Base-by-base conservation (phyloP, 225 moss, liverwort and hornwort genomes). In the Pleurozium schreberi region DNA sequence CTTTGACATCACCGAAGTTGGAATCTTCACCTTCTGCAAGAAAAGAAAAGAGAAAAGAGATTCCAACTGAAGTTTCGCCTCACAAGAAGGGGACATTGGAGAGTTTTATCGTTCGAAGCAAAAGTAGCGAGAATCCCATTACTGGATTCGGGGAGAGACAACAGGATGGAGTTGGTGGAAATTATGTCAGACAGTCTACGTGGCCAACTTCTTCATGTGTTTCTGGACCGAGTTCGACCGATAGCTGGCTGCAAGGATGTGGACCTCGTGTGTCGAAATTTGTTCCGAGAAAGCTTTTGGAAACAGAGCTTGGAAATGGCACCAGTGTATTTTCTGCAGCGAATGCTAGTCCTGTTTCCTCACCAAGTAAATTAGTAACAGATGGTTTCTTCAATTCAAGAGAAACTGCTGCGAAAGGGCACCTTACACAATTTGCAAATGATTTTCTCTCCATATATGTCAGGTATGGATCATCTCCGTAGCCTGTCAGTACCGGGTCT, bases 401-500 rank as follows among this genome's bases (percentile, higher is more conserved):
- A 85, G 87, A 89, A 57, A 80, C 82, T 87, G 47, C 66, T 81
- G 88, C 93, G 40, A 95, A 67, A 75, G 88, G 81, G 64, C 90
- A 95, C 25, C 86, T 95, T 15, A 92, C 93, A 45, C 96, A 98
- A 75, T 96, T 96, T 87, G 93, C 95, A 49, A 94, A 95, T 82
- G 98, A 96, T 76, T 96, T 96, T 79, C 92, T 97, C 67, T 95
- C 98, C 38, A 93, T 91, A 53, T 95, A 92, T 91, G 94, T 90
- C 95, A 96, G 98, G 98, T 96, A 95, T 77, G 86, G 64, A 83
- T 90, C 78, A 77, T 60, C 78, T 74, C 81, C n/a, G 13, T 43
- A 75, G 57, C 83, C 42, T 82, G 43, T 73, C 45, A 33, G 21
- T 74, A 59, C 40, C 38, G 12, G 40, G 28, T 40, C 80, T 40